These are phyloP conservation scores for Agapanthus africanus DNA, from an alignment of 106 monocot genomes.

Conservation along the genomic window DNA sequence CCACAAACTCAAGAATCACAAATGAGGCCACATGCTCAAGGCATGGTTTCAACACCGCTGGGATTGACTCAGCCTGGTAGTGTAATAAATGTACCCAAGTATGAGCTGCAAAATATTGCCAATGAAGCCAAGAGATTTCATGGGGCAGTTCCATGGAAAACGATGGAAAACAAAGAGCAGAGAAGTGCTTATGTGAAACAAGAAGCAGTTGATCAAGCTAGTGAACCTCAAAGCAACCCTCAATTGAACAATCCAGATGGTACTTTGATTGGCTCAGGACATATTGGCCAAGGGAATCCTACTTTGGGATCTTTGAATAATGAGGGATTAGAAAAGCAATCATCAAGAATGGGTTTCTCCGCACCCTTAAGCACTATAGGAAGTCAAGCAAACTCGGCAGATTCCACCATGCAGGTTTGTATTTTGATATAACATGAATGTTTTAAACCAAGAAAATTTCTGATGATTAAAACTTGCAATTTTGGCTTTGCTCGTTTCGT, in stretches of 20 bases:
- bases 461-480: neutral
- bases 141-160: constrained; percentile 27
- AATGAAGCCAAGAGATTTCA: constrained; percentile 44
- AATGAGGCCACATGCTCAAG: constrained; percentile 33
- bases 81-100: constrained; percentile 24
- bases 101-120: constrained; percentile 32
- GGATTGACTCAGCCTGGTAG: constrained; percentile 30
- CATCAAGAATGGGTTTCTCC: constrained; percentile 24
- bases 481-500: neutral
- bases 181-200: constrained; percentile 26
- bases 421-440: neutral
- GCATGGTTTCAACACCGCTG: constrained; percentile 27
- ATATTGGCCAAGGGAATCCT: constrained; percentile 16
- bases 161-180: constrained; percentile 33
- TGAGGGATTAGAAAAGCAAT: constrained; percentile 23
- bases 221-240: constrained; percentile 20
- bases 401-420: constrained; percentile 29
- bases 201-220: constrained; percentile 28
- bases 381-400: constrained; percentile 20
- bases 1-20: constrained; percentile 33
- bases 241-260: constrained; percentile 14
- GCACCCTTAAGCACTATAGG: constrained; percentile 6
- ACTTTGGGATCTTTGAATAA: constrained; percentile 13
- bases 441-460: neutral
- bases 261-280: constrained; percentile 20